Percentiles rank a stretch among this genome's conserved stretches.
phyloP scores from a whole-genome alignment of 352 stramenopile genomes.

The Globisporangium carolinianum region DNA sequence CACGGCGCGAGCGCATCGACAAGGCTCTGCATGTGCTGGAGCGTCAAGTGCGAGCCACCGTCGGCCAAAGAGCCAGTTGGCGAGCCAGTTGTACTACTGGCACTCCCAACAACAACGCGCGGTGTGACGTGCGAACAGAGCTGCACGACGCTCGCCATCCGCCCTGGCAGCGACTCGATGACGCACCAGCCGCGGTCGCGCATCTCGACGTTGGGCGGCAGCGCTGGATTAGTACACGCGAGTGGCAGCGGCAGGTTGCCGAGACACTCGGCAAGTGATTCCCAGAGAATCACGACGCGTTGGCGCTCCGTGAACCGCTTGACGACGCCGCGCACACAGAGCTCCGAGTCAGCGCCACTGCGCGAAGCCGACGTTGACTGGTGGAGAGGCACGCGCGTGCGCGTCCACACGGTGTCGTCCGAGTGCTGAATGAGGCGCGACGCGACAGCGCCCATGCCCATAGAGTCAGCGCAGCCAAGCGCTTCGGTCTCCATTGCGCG shows the following conservation, averaged over 20 bases:
- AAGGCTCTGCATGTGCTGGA: conserved; percentile 38
- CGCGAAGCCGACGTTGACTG: conserved; percentile 18
- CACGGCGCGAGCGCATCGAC: conserved; percentile 34
- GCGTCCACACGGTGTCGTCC: conserved; percentile 28
- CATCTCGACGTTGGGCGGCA: conserved; percentile 25
- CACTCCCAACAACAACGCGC: conserved; percentile 13
- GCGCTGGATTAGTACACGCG: conserved; percentile 16
- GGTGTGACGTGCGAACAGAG: conserved; percentile 47
- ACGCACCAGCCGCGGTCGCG: conserved; percentile 43
- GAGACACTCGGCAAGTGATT: conserved; percentile 33
- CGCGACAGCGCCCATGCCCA: conserved; percentile 13
- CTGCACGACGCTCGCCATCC: conserved; percentile 37
- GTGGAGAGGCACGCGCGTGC: conserved; percentile 27
- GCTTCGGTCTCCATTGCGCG: conserved; percentile 28
- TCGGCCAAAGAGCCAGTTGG: not conserved
- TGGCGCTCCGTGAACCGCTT: conserved; percentile 29
- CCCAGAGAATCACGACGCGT: conserved; percentile 47
- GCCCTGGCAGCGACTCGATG: conserved; percentile 26
- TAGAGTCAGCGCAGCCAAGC: conserved; percentile 20
- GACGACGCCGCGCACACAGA: conserved; percentile 29
- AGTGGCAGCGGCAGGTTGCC: conserved; percentile 3
- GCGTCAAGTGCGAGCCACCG: conserved; percentile 20
- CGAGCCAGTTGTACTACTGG: conserved; percentile 8
- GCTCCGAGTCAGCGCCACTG: conserved; percentile 17
- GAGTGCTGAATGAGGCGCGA: conserved; percentile 11